phyloP scores from a whole-genome alignment of 306 rosid species.

The Dryas drummondii region DNA sequence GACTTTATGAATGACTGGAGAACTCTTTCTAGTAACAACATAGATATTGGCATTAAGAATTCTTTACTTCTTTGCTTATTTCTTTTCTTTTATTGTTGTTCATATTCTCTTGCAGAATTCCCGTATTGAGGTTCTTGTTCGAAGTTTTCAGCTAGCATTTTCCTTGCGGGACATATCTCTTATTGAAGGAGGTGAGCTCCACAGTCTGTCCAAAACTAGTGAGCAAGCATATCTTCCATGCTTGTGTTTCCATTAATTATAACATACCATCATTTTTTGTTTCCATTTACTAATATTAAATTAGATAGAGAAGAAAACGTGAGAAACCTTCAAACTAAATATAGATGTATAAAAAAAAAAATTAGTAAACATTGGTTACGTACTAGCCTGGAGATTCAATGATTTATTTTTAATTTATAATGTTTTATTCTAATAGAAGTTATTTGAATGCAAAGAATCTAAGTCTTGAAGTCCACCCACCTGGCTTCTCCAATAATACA shows the following conservation, averaged over 20 bases:
- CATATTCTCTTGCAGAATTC: conserved; percentile 59
- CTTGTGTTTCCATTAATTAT: neutral
- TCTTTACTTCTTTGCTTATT: neutral
- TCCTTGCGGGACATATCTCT: conserved; percentile 77
- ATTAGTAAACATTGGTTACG: neutral
- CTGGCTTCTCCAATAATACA: no score
- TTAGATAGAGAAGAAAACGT: neutral
- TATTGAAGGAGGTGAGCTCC: conserved; percentile 56
- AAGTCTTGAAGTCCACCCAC: no score
- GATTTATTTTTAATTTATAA: neutral
- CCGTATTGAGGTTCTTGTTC: conserved; percentile 70
- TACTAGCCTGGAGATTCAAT: neutral
- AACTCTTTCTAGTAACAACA: neutral
- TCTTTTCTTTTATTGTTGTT: conserved; percentile 10
- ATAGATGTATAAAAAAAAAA: neutral
- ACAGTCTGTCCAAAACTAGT: neutral
- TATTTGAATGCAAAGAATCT: neutral
- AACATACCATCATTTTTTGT: neutral
- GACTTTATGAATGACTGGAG: neutral
- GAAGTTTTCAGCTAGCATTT: conserved; percentile 86
- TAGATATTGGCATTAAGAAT: neutral
- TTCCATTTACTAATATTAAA: conserved; percentile 1
- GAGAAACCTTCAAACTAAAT: neutral
- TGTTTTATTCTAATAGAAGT: neutral
- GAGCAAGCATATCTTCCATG: conserved; percentile 14